phyloP scores from a whole-genome alignment of 2,329 filamentous ascomycete species.

The Dactylellina parvicollis region DNA sequence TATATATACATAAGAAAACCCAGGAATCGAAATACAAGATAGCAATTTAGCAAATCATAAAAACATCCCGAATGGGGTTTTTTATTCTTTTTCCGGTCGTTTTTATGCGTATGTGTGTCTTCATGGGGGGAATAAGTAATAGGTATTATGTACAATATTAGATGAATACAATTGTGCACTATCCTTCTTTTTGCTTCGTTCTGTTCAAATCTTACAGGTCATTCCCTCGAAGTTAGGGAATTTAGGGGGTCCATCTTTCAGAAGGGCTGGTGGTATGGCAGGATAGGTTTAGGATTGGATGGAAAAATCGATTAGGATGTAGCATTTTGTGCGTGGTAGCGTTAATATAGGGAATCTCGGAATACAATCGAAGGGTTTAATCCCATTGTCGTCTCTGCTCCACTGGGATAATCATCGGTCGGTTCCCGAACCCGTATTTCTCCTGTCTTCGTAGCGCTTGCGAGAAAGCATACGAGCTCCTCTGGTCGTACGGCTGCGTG shows the following conservation, averaged over 20 bases:
- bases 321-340: too few relatives aligned
- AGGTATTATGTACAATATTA: slow-evolving; percentile 52
- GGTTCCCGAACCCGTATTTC: slow-evolving; percentile 31
- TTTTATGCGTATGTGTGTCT: neutral
- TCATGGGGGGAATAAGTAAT: slow-evolving; percentile 26
- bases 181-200: slow-evolving; percentile 24
- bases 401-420: slow-evolving; percentile 29
- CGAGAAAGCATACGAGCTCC: slow-evolving; percentile 31
- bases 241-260: too few relatives aligned
- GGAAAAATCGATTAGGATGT: too few relatives aligned
- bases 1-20: slow-evolving; percentile 34
- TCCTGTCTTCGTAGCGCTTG: slow-evolving; percentile 40
- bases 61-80: neutral
- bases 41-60: slow-evolving; percentile 25
- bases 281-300: too few relatives aligned
- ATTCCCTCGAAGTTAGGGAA: too few relatives aligned
- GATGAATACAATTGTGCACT: slow-evolving; percentile 52
- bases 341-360: too few relatives aligned
- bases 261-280: too few relatives aligned
- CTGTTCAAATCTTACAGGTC: slow-evolving; percentile 33
- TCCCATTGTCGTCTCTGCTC: slow-evolving; percentile 33
- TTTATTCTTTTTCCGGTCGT: neutral
- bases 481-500: slow-evolving; percentile 78
- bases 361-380: too few relatives aligned
- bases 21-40: slow-evolving; percentile 5